These are phyloP conservation scores for Sonneratia caseolaris DNA, from an alignment of 345 rosid species.

Conservation along the genomic window DNA sequence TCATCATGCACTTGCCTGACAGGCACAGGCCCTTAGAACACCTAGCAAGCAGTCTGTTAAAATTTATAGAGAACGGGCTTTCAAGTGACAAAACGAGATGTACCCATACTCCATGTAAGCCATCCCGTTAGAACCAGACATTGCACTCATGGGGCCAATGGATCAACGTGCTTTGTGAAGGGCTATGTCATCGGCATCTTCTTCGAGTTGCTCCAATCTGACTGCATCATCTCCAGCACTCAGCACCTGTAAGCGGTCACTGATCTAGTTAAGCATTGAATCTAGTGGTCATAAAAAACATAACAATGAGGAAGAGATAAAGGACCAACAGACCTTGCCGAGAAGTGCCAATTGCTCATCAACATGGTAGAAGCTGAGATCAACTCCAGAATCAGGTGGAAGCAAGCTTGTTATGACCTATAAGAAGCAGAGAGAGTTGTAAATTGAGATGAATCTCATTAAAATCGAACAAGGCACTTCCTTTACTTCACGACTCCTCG, in stretches of 20 bases:
- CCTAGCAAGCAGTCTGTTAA: not conserved
- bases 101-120: conserved; percentile 89
- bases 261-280: not conserved
- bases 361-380: conserved; percentile 51
- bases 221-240: conserved; percentile 76
- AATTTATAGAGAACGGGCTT: not conserved
- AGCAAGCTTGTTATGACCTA: conserved; percentile 87
- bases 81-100: not conserved
- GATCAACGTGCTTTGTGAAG: conserved; percentile 59
- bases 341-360: conserved; percentile 79
- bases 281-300: not conserved
- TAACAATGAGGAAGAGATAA: not conserved
- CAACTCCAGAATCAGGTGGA: conserved; percentile 72
- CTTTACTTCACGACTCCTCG: not conserved
- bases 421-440: conserved; percentile 6
- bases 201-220: conserved; percentile 79
- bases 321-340: conserved; percentile 33
- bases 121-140: conserved; percentile 88
- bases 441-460: not conserved
- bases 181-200: conserved; percentile 83
- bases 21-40: not conserved
- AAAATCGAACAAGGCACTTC: not conserved
- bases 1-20: not conserved
- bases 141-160: conserved; percentile 62
- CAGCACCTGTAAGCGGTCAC: conserved; percentile 39